Conservation (phyloP, 495 filamentous ascomycete genomes). For the Penicillium atrosanguineum region DNA sequence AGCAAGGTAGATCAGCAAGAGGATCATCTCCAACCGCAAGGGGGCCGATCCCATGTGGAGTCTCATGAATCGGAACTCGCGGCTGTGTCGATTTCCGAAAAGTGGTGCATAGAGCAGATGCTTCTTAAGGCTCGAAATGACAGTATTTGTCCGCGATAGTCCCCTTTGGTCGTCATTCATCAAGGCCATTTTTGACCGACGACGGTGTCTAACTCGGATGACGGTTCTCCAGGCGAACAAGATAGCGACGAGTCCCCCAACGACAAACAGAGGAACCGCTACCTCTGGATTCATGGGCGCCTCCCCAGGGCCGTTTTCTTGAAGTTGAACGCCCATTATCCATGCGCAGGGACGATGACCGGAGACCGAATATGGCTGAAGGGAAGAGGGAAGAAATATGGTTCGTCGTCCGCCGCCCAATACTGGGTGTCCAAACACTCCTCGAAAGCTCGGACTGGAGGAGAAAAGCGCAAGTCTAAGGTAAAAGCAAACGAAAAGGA, state of each 20-base stretch:
- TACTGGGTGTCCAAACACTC: constrained; percentile 15
- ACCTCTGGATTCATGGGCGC: constrained; percentile 37
- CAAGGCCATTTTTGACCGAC: constrained; percentile 20
- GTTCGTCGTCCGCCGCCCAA: constrained; percentile 13
- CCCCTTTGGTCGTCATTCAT: constrained; percentile 24
- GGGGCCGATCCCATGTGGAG: constrained; percentile 45
- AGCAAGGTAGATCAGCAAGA: constrained; percentile 31
- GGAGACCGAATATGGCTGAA: neutral
- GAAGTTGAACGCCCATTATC: constrained; percentile 30
- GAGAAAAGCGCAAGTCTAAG: neutral
- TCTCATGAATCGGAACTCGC: constrained; percentile 33
- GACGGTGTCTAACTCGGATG: constrained; percentile 29
- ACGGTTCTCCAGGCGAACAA: constrained; percentile 25
- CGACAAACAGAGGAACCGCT: constrained; percentile 35
- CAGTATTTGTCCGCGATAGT: constrained; percentile 12
- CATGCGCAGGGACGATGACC: constrained; percentile 9
- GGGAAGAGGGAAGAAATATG: neutral
- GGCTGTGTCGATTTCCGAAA: constrained; percentile 37
- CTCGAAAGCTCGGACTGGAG: constrained; percentile 11
- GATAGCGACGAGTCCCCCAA: constrained; percentile 24
- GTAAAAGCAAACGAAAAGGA: neutral
- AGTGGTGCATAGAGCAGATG: constrained; percentile 45
- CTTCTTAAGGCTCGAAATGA: constrained; percentile 34
- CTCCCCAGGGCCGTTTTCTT: constrained; percentile 27
- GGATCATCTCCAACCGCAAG: constrained; percentile 32